A percentile compares a stretch with the other conserved stretches of the same genome.
phyloP scores from a whole-genome alignment of 331 rosid genomes.

The Saraca asoca region DNA sequence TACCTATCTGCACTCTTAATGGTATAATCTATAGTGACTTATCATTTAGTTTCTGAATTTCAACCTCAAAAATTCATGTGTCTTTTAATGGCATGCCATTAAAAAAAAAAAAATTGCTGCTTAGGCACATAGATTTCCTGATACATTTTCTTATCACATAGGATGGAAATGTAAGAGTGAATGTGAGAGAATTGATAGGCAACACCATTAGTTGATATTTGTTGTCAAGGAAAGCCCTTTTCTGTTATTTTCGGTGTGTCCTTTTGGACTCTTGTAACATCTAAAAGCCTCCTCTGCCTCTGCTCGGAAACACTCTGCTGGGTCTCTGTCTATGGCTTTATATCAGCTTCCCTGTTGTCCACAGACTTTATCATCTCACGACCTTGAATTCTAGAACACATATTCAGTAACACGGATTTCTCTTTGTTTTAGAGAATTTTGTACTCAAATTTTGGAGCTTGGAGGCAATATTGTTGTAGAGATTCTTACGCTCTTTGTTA shows the following conservation, averaged over 20 bases:
- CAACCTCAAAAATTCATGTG: too few relatives aligned
- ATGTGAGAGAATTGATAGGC: not conserved
- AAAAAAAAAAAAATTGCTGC: too few relatives aligned
- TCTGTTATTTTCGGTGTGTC: slow-evolving; percentile 42
- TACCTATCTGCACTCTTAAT: too few relatives aligned
- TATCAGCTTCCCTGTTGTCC: slow-evolving; percentile 65
- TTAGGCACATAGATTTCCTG: too few relatives aligned
- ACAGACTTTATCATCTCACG: slow-evolving; percentile 30
- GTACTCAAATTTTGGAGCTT: slow-evolving; percentile 28
- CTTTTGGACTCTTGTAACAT: slow-evolving; percentile 67
- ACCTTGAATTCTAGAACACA: slow-evolving; percentile 40
- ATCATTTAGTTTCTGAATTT: too few relatives aligned
- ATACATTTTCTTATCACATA: too few relatives aligned
- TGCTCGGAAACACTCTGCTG: slow-evolving; percentile 33
- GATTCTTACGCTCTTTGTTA: not conserved
- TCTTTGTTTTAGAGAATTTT: not conserved
- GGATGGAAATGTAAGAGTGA: too few relatives aligned
- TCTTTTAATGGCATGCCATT: too few relatives aligned
- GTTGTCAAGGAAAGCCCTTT: slow-evolving; percentile 28
- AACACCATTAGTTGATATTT: slow-evolving; percentile 32
- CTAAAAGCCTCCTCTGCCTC: slow-evolving; percentile 37
- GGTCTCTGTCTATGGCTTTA: slow-evolving; percentile 44
- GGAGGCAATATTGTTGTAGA: not conserved
- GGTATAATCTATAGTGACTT: too few relatives aligned
- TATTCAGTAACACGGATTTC: slow-evolving; percentile 26